Conservation (phyloP, 805 yeast species). For the Candida suzukii region DNA sequence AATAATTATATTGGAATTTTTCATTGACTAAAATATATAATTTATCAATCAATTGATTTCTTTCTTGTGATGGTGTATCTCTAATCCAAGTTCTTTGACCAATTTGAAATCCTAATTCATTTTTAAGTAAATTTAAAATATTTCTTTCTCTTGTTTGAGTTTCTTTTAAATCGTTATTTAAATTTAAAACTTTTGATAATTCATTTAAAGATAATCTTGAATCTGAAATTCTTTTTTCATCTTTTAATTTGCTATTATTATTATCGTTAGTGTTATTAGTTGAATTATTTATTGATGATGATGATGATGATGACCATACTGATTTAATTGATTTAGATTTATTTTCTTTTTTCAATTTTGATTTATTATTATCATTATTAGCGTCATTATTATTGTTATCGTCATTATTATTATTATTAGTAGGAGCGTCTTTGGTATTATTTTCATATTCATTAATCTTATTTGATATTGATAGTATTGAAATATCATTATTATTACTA, state of each 20-base stretch:
- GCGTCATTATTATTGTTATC: no score
- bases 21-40: constrained; percentile 40
- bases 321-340: no score
- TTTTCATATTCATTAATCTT: not conserved
- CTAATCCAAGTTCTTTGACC: constrained; percentile 83
- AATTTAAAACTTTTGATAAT: constrained; percentile 42
- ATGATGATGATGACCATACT: not conserved
- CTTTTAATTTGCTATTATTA: not conserved
- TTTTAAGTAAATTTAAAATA: constrained; percentile 44
- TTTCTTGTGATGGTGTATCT: constrained; percentile 53
- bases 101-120: constrained; percentile 59
- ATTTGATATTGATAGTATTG: no score
- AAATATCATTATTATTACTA: not conserved
- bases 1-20: constrained; percentile 45
- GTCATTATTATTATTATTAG: no score
- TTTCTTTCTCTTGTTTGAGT: constrained; percentile 49
- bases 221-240: constrained; percentile 25
- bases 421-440: no score
- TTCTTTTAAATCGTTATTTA: constrained; percentile 42
- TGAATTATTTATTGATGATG: not conserved
- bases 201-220: constrained; percentile 54
- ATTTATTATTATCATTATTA: no score
- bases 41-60: constrained; percentile 40
- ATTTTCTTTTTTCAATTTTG: no score
- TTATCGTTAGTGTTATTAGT: not conserved